Percentiles rank a stretch among this genome's conserved stretches.
These are phyloP conservation scores for Aspergillus novofumigatus DNA, from an alignment of 2,329 filamentous ascomycete species.

Conservation along the genomic window DNA sequence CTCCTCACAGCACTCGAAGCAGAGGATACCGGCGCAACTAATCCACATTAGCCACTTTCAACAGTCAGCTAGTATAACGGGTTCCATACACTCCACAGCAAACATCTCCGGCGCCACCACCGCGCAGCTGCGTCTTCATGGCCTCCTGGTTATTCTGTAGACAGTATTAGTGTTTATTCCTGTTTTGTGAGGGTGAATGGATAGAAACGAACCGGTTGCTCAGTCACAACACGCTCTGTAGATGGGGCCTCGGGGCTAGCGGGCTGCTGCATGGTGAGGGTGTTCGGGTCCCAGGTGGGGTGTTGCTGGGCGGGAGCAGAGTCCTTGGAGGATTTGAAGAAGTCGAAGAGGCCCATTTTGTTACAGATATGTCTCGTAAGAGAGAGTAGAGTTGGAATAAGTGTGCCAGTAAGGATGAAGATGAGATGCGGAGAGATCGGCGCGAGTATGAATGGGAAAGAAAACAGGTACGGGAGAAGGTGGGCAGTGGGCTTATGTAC, in stretches of 20 bases:
- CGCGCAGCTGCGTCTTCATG: constrained; percentile 24
- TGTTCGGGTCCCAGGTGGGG: constrained; percentile 23
- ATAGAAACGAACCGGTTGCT: constrained; percentile 20
- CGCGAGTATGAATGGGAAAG: background rate
- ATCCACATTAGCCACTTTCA: background rate
- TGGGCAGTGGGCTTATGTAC: background rate
- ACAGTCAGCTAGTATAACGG: background rate
- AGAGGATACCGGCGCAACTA: constrained; percentile 25
- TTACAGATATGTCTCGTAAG: background rate
- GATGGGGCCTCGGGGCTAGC: constrained; percentile 18
- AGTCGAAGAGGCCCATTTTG: constrained; percentile 22
- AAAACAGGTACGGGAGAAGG: background rate
- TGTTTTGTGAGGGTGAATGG: background rate
- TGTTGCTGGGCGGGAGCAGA: constrained; percentile 9
- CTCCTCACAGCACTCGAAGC: constrained; percentile 25
- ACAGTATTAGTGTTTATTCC: background rate
- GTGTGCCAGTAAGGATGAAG: too few relatives aligned
- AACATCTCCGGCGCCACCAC: constrained; percentile 24
- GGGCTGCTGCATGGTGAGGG: constrained; percentile 26
- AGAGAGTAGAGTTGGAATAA: too few relatives aligned
- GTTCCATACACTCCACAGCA: constrained; percentile 27
- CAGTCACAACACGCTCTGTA: constrained; percentile 16
- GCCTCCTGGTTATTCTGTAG: constrained; percentile 12
- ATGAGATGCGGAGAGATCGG: background rate
- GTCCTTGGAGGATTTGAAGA: constrained; percentile 24